Evolutionary conservation across 148 eudicot species (phyloP).

Genomic region (Vaccinium vitisidaea): DNA sequence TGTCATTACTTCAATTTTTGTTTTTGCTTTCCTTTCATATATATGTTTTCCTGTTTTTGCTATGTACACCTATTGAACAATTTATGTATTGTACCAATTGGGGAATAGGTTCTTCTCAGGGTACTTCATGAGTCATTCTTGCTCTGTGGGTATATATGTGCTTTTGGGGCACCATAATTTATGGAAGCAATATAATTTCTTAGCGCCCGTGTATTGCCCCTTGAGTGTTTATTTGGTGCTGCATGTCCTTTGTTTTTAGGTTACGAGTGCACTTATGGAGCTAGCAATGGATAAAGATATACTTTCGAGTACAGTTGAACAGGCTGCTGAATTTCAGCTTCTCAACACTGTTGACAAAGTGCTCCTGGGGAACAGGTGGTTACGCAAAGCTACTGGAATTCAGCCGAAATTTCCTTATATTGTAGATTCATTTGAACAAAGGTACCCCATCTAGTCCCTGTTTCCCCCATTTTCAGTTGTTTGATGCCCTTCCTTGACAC

Average conservation of each 20-base stretch:
- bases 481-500: conserved; percentile 4
- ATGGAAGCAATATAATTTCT: neutral
- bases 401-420: conserved; percentile 92
- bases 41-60: neutral
- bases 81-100: neutral
- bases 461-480: neutral
- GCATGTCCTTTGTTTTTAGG: conserved; percentile 34
- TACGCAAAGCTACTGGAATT: conserved; percentile 85
- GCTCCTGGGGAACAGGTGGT: conserved; percentile 88
- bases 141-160: neutral
- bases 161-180: neutral
- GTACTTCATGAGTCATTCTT: neutral
- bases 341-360: conserved; percentile 70
- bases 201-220: neutral
- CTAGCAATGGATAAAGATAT: conserved; percentile 55
- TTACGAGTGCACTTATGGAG: conserved; percentile 72
- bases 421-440: conserved; percentile 92
- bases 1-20: conserved; percentile 4
- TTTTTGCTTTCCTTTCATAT: neutral
- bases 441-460: conserved; percentile 38
- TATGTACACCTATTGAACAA: neutral
- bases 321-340: conserved; percentile 86
- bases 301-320: conserved; percentile 74
- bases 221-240: conserved; percentile 7
- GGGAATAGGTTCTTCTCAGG: neutral